Percentiles rank a stretch among this genome's conserved stretches.
phyloP scores from a whole-genome alignment of 2,329 filamentous ascomycete species.

The Xenoacremonium recifei region DNA sequence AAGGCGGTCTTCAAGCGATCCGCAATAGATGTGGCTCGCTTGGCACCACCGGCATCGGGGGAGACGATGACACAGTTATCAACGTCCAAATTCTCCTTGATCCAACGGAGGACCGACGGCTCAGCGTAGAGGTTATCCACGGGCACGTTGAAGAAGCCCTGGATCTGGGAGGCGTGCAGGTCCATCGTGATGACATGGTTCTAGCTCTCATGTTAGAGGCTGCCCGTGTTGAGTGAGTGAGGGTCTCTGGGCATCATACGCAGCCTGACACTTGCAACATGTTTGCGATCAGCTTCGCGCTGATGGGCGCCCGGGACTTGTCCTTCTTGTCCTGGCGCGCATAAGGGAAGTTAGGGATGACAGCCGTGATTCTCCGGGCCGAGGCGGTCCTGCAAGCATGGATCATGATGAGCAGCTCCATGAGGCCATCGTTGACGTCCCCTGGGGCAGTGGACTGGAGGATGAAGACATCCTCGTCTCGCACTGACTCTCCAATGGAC shows the following conservation, averaged over 20 bases:
- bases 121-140: slow-evolving; percentile 86
- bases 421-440: slow-evolving; percentile 96
- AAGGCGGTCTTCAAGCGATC: slow-evolving; percentile 89
- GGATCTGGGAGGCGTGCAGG: slow-evolving; percentile 88
- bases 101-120: slow-evolving; percentile 88
- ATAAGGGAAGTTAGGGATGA: slow-evolving; percentile 95
- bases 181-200: slow-evolving; percentile 86
- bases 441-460: slow-evolving; percentile 92
- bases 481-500: slow-evolving; percentile 91
- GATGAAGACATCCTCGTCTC: slow-evolving; percentile 98
- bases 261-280: slow-evolving; percentile 96
- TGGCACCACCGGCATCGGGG: slow-evolving; percentile 91
- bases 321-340: slow-evolving; percentile 98
- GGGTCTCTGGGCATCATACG: slow-evolving; percentile 27
- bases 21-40: slow-evolving; percentile 89
- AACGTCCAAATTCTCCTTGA: slow-evolving; percentile 78
- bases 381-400: slow-evolving; percentile 73
- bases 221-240: neutral
- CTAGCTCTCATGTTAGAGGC: slow-evolving; percentile 18
- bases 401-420: slow-evolving; percentile 98
- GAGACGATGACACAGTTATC: slow-evolving; percentile 90
- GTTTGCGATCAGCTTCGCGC: slow-evolving; percentile 92
- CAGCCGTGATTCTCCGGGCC: slow-evolving; percentile 88
- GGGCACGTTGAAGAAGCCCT: slow-evolving; percentile 88
- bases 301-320: slow-evolving; percentile 89